Percentiles rank a stretch among this genome's conserved stretches.
Evolutionary conservation across 2,329 filamentous ascomycete species (phyloP).

Genomic region (Colletotrichum plurivorum): DNA sequence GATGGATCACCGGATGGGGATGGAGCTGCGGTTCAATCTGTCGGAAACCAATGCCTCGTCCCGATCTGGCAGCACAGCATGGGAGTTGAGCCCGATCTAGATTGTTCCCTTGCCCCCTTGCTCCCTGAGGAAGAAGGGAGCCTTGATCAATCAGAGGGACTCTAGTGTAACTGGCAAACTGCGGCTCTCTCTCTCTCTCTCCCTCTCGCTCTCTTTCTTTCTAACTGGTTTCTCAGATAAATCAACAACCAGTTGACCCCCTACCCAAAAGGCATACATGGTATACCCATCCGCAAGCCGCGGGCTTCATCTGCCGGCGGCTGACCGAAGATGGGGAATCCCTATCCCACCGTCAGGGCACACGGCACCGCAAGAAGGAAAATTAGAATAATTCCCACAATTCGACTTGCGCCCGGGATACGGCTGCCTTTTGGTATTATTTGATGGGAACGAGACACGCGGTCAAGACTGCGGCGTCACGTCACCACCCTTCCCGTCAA

Average conservation of each 20-base stretch:
- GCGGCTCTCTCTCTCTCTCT: constrained; percentile 3
- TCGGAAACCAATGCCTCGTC: constrained; percentile 18
- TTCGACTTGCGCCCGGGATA: constrained; percentile 10
- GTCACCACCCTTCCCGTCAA: background rate
- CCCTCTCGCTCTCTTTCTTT: too few species aligned
- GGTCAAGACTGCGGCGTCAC: constrained; percentile 3
- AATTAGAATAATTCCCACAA: background rate
- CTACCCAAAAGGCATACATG: too few species aligned
- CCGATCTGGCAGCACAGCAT: constrained; percentile 20
- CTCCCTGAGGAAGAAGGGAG: constrained; percentile 16
- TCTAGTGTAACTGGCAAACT: background rate
- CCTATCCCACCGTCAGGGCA: constrained; percentile 9
- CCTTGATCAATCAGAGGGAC: background rate
- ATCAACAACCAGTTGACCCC: background rate
- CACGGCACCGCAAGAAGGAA: background rate
- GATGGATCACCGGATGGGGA: background rate
- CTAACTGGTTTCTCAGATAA: constrained; percentile 8
- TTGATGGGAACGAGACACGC: background rate
- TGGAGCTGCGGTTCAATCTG: background rate
- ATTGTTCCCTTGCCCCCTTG: background rate
- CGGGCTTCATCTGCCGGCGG: constrained; percentile 18
- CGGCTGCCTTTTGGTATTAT: background rate
- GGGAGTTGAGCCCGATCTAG: constrained; percentile 28
- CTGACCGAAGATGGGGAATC: constrained; percentile 27
- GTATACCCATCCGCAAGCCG: background rate